phyloP scores from a whole-genome alignment of 176 grass and related monocot species.

The Musa schizocarpa region DNA sequence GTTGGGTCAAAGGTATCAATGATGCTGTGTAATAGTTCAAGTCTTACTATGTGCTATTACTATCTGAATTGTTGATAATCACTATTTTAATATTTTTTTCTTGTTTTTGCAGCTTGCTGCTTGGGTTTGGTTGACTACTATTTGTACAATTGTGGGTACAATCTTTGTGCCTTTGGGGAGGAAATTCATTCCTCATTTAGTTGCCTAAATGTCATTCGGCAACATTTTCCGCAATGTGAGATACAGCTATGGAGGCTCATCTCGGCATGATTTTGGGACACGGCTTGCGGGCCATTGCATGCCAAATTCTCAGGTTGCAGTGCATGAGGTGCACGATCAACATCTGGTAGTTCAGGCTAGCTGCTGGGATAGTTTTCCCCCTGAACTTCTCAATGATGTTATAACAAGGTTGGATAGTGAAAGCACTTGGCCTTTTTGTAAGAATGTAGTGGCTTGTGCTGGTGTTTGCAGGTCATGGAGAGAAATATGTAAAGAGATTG shows the following conservation, averaged over 20 bases:
- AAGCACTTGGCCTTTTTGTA: constrained; percentile 49
- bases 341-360: constrained; percentile 36
- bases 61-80: background rate
- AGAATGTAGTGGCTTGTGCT: constrained; percentile 57
- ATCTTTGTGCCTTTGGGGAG: constrained; percentile 1
- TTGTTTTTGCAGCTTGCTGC: background rate
- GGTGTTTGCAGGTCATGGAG: constrained; percentile 69
- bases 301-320: constrained; percentile 56
- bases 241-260: constrained; percentile 52
- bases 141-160: background rate
- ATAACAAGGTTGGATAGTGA: constrained; percentile 69
- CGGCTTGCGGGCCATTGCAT: constrained; percentile 28
- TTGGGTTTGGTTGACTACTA: background rate
- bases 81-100: background rate
- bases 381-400: constrained; percentile 58
- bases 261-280: constrained; percentile 45
- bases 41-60: background rate
- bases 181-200: background rate
- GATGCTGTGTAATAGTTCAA: background rate
- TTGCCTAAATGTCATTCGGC: constrained; percentile 51
- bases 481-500: constrained; percentile 62
- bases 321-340: constrained; percentile 54
- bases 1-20: background rate
- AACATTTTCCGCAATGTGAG: constrained; percentile 51
- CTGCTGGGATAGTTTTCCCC: constrained; percentile 55